Base-by-base conservation (phyloP, 129 eudicot species). In the Lactuca sativa region DNA sequence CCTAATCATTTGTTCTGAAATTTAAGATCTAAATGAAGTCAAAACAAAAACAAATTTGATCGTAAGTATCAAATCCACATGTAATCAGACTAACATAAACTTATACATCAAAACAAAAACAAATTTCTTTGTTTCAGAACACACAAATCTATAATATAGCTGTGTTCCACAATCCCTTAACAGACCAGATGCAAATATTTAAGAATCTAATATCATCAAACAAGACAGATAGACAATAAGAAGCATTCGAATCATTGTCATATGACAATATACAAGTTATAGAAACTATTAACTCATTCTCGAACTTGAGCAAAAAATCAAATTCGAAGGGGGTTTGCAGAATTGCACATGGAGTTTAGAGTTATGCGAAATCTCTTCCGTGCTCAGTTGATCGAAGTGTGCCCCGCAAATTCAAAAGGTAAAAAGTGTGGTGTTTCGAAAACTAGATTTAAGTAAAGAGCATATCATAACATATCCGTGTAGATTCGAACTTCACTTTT, bases 131-230 rank as follows among this genome's bases (percentile, higher is more conserved):
- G 25, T 62, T 74, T 53, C 1, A 36, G 43, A 25, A 41, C 25
- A 21, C 59, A 60, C 82, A 78, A 80, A 92, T 96, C 97, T 36
- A 92, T 25, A 74, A 74, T 92, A 92, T 48, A 92, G 89, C 74
- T 92, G 97, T 77, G 88, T 92, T 70, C 97, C 97, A 66, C 96
- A 84, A 69, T 92, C 97, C 97, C 97, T 92, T 90, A 73, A 83
- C 37, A 67, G 16, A 78, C 33, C 38, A 72, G 31, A 40, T 37
- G 40, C 14, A 69, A 71, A 72, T 5, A 36, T 54, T 58, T 17
- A 67, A 84, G 51, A 70, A 55, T 59, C 66, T 64, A 58, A 69
- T 56, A 72, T 61, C 47, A 25, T 25, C 30, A 25, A 25, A 25
- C 30, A 25, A 25, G 30, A 25, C 21, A 21, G 21, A 21, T 21